phyloP scores from a whole-genome alignment of 75 land plant species.

The Ceratopteris richardii region DNA sequence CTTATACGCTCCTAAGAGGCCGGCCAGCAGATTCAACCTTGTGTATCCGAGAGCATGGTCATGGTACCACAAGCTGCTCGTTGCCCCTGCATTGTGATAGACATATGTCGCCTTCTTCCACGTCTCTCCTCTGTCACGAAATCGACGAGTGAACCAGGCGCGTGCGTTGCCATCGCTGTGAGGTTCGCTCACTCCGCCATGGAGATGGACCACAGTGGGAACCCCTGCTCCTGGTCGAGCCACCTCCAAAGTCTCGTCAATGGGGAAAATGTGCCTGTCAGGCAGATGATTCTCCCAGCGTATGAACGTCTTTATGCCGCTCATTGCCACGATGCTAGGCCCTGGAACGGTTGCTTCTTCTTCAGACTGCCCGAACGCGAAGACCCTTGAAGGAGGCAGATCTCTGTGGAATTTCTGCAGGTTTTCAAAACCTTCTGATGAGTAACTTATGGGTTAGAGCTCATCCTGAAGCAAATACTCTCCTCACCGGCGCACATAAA shows the following conservation, averaged over 20 bases:
- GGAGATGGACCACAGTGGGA: constrained; percentile 78
- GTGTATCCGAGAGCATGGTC: constrained; percentile 80
- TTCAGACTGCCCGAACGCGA: constrained; percentile 17
- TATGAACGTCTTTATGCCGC: constrained; percentile 12
- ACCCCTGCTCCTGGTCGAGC: too few species aligned
- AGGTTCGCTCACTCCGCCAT: constrained; percentile 56
- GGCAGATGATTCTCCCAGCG: constrained; percentile 53
- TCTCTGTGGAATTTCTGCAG: constrained; percentile 41
- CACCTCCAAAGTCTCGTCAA: constrained; percentile 50
- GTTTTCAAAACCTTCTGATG: too few species aligned
- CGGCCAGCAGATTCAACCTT: constrained; percentile 61
- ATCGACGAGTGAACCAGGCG: constrained; percentile 67
- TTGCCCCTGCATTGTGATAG: constrained; percentile 21
- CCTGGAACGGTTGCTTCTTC: constrained; percentile 26
- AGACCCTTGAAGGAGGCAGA: constrained; percentile 23
- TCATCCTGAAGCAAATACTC: too few species aligned
- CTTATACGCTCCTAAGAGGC: constrained; percentile 48
- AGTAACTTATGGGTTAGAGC: too few species aligned
- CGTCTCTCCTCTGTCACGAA: constrained; percentile 33
- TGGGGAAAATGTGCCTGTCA: constrained; percentile 48
- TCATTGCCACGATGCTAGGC: constrained; percentile 22
- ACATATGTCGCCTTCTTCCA: constrained; percentile 11
- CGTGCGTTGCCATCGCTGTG: constrained; percentile 51
- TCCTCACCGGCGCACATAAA: too few species aligned
- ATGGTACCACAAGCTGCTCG: constrained; percentile 75